phyloP scores from a whole-genome alignment of 768 basidiomycete genomes.

The Podaxis mareebaensis region DNA sequence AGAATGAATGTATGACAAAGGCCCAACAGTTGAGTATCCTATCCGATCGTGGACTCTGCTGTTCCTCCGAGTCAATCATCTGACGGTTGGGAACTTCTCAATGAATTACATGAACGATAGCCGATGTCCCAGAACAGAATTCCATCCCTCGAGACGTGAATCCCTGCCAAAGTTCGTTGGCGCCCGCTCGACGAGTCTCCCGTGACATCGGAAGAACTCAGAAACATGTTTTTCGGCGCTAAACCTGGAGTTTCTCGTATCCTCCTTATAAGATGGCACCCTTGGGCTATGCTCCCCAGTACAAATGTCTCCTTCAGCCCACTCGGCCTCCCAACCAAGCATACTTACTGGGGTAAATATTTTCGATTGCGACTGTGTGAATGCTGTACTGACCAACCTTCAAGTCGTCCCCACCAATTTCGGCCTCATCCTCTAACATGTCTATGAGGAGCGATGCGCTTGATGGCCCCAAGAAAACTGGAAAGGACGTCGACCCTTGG shows the following conservation, averaged over 20 bases:
- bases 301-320: neutral
- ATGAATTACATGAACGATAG: too few relatives aligned
- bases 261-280: neutral
- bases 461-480: neutral
- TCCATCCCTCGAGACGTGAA: too few relatives aligned
- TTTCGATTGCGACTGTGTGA: neutral
- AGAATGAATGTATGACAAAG: too few relatives aligned
- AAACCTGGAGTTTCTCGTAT: neutral
- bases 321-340: neutral
- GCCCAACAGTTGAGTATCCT: too few relatives aligned
- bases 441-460: neutral
- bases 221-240: too few relatives aligned
- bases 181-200: too few relatives aligned
- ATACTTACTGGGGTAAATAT: neutral
- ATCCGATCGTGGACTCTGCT: too few relatives aligned
- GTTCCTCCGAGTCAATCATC: too few relatives aligned
- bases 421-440: neutral
- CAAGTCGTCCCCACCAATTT: neutral
- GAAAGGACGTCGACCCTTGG: conserved; percentile 10
- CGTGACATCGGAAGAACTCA: too few relatives aligned
- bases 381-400: neutral
- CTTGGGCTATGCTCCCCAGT: neutral
- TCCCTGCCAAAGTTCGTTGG: too few relatives aligned
- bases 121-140: too few relatives aligned
- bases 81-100: too few relatives aligned